Conservation (phyloP, 495 filamentous ascomycete species). For the Talaromyces proteolyticus region DNA sequence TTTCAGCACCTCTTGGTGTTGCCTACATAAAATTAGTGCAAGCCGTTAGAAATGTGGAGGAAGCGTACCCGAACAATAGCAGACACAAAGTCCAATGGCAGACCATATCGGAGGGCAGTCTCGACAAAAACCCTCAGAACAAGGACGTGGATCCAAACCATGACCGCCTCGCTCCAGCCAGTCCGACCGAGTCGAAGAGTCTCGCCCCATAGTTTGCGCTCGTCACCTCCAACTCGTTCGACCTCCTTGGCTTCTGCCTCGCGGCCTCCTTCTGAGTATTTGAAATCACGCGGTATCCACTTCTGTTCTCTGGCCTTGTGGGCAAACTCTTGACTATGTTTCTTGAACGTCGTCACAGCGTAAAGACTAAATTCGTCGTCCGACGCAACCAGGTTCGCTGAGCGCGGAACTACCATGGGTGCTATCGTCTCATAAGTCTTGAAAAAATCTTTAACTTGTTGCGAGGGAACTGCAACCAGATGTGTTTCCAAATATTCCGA, state of each 20-base stretch:
- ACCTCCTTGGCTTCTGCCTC: slow-evolving; percentile 85
- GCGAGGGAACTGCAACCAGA: slow-evolving; percentile 77
- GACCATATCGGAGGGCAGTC: slow-evolving; percentile 87
- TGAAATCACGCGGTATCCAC: slow-evolving; percentile 92
- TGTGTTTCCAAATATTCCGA: slow-evolving; percentile 97
- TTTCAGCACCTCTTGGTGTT: slow-evolving; percentile 72
- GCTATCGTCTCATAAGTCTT: slow-evolving; percentile 82
- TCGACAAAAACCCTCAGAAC: slow-evolving; percentile 93
- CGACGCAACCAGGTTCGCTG: slow-evolving; percentile 64
- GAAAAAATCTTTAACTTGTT: slow-evolving; percentile 77
- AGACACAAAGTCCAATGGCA: slow-evolving; percentile 83
- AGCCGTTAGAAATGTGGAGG: neutral
- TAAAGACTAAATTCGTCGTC: slow-evolving; percentile 88
- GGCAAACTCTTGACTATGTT: slow-evolving; percentile 75
- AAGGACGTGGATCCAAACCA: slow-evolving; percentile 91
- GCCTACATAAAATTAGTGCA: slow-evolving; percentile 48
- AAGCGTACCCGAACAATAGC: slow-evolving; percentile 72
- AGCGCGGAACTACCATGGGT: slow-evolving; percentile 85
- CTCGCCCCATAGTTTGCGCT: slow-evolving; percentile 84
- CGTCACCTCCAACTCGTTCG: slow-evolving; percentile 69
- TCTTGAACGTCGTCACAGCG: slow-evolving; percentile 90
- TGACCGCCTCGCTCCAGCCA: slow-evolving; percentile 88
- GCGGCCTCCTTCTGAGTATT: slow-evolving; percentile 81
- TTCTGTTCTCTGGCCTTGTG: slow-evolving; percentile 85
- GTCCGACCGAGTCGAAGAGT: slow-evolving; percentile 80